Conservation (phyloP, 106 monocot genomes). For the Alisma plantagoaquatica region DNA sequence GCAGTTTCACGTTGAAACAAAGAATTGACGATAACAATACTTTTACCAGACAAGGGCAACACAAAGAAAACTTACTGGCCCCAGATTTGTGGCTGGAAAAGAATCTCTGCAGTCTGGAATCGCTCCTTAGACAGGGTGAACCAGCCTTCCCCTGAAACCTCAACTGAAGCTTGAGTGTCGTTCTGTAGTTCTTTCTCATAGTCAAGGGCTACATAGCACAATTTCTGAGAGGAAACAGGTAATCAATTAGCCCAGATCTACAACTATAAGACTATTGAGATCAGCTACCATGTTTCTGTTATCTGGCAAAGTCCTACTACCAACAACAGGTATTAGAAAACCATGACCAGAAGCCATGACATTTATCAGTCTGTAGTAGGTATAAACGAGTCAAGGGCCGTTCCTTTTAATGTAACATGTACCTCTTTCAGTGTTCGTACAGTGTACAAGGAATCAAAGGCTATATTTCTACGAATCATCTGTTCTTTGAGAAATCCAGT, state of each 20-base stretch:
- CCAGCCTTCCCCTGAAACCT: constrained; percentile 78
- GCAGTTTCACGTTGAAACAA: too few relatives aligned
- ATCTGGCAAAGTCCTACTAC: too few relatives aligned
- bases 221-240: constrained; percentile 57
- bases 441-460: constrained; percentile 76
- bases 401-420: background rate
- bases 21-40: too few relatives aligned
- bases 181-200: constrained; percentile 71
- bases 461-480: constrained; percentile 67
- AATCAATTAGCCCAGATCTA: too few relatives aligned
- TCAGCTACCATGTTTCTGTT: too few relatives aligned
- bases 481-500: constrained; percentile 78
- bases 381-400: too few relatives aligned
- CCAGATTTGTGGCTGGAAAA: constrained; percentile 86
- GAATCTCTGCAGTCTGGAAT: constrained; percentile 70
- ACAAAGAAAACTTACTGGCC: constrained; percentile 89
- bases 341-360: too few relatives aligned
- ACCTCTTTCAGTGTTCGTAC: constrained; percentile 94
- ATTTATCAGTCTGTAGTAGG: too few relatives aligned
- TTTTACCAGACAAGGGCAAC: too few relatives aligned
- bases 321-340: too few relatives aligned
- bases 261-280: too few relatives aligned
- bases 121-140: constrained; percentile 87
- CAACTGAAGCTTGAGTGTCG: constrained; percentile 59
- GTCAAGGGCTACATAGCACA: constrained; percentile 88